Evolutionary conservation across 2,329 filamentous ascomycete species (phyloP).

Genomic region (Claviceps africana): DNA sequence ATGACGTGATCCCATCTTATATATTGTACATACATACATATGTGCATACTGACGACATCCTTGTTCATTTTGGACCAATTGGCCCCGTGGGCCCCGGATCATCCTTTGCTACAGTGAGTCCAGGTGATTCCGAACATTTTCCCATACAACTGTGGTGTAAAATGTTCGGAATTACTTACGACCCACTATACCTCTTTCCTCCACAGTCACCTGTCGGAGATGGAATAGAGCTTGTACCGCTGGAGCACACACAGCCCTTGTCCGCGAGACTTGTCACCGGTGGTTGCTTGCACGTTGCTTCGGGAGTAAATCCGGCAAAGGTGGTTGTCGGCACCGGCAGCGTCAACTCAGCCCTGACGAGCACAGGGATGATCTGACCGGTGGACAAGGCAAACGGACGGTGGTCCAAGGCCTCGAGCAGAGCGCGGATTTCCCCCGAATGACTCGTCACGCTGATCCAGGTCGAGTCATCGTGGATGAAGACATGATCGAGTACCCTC

Average conservation of each 20-base stretch:
- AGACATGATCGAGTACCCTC: slow-evolving; percentile 41
- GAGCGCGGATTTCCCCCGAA: slow-evolving; percentile 38
- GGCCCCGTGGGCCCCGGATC: too few species aligned
- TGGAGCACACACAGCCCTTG: slow-evolving; percentile 28
- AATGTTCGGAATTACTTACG: too few species aligned
- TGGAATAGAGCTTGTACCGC: slow-evolving; percentile 1
- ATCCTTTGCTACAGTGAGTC: too few species aligned
- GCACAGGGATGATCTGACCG: slow-evolving; percentile 52
- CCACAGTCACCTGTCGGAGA: slow-evolving; percentile 1
- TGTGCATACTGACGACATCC: too few species aligned
- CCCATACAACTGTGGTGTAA: too few species aligned
- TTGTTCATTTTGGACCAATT: too few species aligned
- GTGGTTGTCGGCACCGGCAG: slow-evolving; percentile 16
- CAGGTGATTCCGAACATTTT: too few species aligned
- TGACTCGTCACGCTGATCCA: slow-evolving; percentile 49
- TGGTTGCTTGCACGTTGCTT: slow-evolving; percentile 29
- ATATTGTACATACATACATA: too few species aligned
- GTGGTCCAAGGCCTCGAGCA: slow-evolving; percentile 45
- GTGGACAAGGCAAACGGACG: slow-evolving; percentile 48
- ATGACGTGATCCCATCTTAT: too few species aligned
- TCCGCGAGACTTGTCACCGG: slow-evolving; percentile 28
- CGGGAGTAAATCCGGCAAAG: slow-evolving; percentile 21
- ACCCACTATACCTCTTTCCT: too few species aligned
- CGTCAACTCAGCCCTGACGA: slow-evolving; percentile 44
- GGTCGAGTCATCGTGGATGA: slow-evolving; percentile 34